Percentiles rank a stretch among this genome's conserved stretches.
Conservation (phyloP, 2,329 filamentous ascomycete genomes). For the Ceratocystis colombiana region DNA sequence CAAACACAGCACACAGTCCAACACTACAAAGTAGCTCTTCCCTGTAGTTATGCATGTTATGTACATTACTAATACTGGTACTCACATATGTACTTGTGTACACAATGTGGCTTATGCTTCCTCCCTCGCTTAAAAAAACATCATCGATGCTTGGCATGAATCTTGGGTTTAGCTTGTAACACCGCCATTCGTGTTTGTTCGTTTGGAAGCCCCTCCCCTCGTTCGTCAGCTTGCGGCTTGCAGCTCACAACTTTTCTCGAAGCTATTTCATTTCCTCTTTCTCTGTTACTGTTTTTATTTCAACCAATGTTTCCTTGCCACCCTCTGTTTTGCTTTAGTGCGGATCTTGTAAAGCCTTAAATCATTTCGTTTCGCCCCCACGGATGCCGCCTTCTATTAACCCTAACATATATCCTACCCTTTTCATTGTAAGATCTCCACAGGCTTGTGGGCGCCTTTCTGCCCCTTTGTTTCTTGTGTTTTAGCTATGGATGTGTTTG, state of each 20-base stretch:
- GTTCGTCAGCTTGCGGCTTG: not conserved
- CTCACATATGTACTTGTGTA: not conserved
- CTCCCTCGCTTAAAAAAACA: not conserved
- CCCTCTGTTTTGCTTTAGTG: too few species aligned
- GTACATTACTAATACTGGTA: not conserved
- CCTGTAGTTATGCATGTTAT: not conserved
- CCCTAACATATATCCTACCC: not conserved
- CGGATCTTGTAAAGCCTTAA: too few species aligned
- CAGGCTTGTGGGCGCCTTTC: too few species aligned
- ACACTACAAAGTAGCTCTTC: too few species aligned
- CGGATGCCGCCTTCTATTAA: not conserved
- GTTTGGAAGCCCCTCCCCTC: not conserved
- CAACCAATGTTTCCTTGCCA: not conserved
- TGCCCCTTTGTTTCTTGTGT: too few species aligned
- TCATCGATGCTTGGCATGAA: not conserved
- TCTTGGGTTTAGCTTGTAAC: not conserved
- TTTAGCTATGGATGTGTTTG: not conserved
- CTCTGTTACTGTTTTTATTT: not conserved
- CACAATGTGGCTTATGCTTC: not conserved
- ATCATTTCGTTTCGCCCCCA: not conserved
- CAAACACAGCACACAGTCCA: too few species aligned
- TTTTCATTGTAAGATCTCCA: not conserved
- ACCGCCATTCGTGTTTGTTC: conserved; percentile 1
- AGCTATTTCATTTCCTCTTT: not conserved
- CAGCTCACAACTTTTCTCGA: too few species aligned